phyloP scores from a whole-genome alignment of 2,329 filamentous ascomycete species.

The Tothia fuscella region DNA sequence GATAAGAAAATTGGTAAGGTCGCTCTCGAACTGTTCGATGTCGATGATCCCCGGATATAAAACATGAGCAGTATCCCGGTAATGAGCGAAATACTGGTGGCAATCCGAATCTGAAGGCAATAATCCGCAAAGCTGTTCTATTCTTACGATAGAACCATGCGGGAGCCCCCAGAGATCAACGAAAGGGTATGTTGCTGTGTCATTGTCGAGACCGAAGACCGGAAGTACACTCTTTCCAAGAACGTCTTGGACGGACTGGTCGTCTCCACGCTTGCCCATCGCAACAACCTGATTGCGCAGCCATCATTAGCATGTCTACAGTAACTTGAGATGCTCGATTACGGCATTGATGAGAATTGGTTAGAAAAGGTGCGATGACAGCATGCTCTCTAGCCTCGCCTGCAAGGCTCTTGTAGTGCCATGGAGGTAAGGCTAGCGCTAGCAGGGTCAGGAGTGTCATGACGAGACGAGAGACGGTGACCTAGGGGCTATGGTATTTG shows the following conservation, averaged over 20 bases:
- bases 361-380: too few species aligned
- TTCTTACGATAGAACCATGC: constrained; percentile 44
- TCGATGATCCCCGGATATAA: constrained; percentile 51
- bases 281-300: too few species aligned
- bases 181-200: constrained; percentile 53
- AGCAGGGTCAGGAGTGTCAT: too few species aligned
- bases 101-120: constrained; percentile 47
- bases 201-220: constrained; percentile 51
- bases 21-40: constrained; percentile 41
- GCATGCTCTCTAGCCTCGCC: too few species aligned
- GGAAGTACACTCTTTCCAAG: constrained; percentile 50
- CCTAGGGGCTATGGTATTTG: too few species aligned
- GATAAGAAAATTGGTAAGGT: constrained; percentile 41
- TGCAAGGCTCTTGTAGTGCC: too few species aligned
- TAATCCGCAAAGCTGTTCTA: constrained; percentile 46
- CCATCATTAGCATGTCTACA: too few species aligned
- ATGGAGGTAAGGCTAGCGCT: too few species aligned
- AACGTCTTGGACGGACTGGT: constrained; percentile 32
- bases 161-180: constrained; percentile 51
- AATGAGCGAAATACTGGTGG: constrained; percentile 32
- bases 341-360: too few species aligned
- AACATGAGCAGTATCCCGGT: constrained; percentile 47
- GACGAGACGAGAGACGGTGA: too few species aligned
- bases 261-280: too few species aligned
- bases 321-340: too few species aligned